Evolutionary conservation across 1,139 yeast species (phyloP).

Genomic region (Sugiyamaella japonica): DNA sequence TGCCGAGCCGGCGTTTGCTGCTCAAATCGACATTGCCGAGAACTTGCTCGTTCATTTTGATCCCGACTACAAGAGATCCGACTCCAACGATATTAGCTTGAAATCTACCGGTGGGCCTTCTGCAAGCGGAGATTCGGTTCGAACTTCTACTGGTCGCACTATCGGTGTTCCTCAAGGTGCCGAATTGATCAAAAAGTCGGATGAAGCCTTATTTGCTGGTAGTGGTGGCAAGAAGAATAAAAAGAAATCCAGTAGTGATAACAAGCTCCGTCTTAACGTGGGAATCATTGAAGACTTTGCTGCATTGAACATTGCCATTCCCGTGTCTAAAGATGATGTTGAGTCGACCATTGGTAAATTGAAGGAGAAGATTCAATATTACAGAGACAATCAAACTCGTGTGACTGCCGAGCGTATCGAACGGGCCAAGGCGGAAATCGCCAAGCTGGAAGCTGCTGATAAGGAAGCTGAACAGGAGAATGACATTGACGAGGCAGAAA

Average conservation of each 20-base stretch:
- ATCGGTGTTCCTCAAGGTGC: conserved; percentile 64
- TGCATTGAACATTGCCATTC: conserved; percentile 76
- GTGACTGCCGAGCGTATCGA: conserved; percentile 76
- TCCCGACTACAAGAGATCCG: conserved; percentile 59
- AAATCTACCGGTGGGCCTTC: conserved; percentile 15
- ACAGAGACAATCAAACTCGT: conserved; percentile 72
- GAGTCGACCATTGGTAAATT: conserved; percentile 64
- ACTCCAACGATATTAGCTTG: conserved; percentile 26
- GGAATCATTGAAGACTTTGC: conserved; percentile 76
- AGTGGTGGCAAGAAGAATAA: conserved; percentile 55
- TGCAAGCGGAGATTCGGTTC: too few relatives aligned
- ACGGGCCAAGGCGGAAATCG: conserved; percentile 73
- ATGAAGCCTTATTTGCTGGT: conserved; percentile 53
- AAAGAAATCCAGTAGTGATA: conserved; percentile 41
- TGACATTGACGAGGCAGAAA: conserved; percentile 18
- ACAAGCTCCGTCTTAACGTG: conserved; percentile 74
- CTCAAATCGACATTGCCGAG: conserved; percentile 73
- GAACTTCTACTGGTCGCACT: conserved; percentile 35
- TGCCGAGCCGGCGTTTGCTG: conserved; percentile 74
- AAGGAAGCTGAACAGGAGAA: conserved; percentile 22
- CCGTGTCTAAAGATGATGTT: conserved; percentile 74
- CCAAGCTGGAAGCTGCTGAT: conserved; percentile 47
- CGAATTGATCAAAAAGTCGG: conserved; percentile 66
- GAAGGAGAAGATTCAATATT: conserved; percentile 71
- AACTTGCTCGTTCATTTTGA: conserved; percentile 70